Percentiles rank a stretch among this genome's conserved stretches.
Evolutionary conservation across 1,284 basidiomycete genomes (phyloP).

Genomic region (Leccinum pallidistipes): DNA sequence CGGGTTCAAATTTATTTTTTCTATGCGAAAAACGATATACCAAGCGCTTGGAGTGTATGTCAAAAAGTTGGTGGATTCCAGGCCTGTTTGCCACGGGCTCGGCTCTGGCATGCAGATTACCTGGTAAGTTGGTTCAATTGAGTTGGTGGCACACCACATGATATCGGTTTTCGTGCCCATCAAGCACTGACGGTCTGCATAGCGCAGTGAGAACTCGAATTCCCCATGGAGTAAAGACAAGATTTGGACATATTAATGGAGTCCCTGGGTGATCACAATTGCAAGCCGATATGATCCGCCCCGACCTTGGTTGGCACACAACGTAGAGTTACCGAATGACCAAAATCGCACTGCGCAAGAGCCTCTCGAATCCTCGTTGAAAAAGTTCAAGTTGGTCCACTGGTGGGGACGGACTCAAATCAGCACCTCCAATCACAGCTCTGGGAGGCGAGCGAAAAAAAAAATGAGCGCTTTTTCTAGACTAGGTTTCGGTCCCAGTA

Average conservation of each 20-base stretch:
- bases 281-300: conserved; percentile 12
- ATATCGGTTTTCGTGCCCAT: neutral
- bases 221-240: neutral
- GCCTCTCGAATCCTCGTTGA: neutral
- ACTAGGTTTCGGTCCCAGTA: neutral
- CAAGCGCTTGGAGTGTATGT: neutral
- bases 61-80: neutral
- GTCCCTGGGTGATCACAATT: neutral
- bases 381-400: neutral
- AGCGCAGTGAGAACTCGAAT: neutral
- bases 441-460: neutral
- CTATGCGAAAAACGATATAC: neutral
- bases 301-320: neutral
- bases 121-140: neutral
- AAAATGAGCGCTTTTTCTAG: too few relatives aligned
- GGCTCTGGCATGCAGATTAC: neutral
- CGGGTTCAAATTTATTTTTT: neutral
- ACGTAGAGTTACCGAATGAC: neutral
- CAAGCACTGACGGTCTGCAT: neutral
- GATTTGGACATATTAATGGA: neutral
- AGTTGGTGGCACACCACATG: neutral
- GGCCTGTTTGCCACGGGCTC: neutral
- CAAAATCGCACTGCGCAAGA: neutral
- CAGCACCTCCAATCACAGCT: neutral
- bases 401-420: too few relatives aligned